phyloP scores from a whole-genome alignment of 208 protist species.

The Leishmania turanica region DNA sequence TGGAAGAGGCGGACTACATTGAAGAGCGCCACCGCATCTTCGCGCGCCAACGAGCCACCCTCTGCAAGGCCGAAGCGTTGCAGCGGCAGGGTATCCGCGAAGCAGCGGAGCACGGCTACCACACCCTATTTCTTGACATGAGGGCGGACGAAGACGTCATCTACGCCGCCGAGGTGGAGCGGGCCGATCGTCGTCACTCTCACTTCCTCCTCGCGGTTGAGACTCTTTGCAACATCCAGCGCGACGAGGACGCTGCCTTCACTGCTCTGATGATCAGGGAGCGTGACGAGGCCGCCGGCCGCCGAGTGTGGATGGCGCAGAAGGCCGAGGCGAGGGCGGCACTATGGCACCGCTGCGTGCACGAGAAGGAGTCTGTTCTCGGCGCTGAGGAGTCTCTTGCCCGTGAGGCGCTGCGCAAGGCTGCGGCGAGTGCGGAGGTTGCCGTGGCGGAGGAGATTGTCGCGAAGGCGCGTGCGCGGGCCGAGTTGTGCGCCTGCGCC shows the following conservation, averaged over 20 bases:
- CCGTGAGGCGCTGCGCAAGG: conserved; percentile 16
- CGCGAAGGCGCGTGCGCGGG: conserved; percentile 27
- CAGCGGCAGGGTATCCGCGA: conserved; percentile 26
- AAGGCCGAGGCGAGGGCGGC: conserved; percentile 32
- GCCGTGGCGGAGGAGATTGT: conserved; percentile 34
- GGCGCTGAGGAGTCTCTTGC: conserved; percentile 38
- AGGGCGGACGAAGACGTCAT: conserved; percentile 26
- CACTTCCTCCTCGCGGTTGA: conserved; percentile 36
- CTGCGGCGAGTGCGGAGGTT: conserved; percentile 29
- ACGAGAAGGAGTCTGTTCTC: conserved; percentile 9
- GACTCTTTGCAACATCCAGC: conserved; percentile 34
- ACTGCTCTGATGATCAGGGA: conserved; percentile 26
- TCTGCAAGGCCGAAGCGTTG: conserved; percentile 5
- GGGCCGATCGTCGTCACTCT: conserved; percentile 11
- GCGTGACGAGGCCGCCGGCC: conserved; percentile 33
- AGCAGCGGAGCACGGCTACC: conserved; percentile 35
- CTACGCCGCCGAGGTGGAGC: conserved; percentile 3
- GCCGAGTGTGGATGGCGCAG: conserved; percentile 41
- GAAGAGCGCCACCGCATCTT: conserved; percentile 27
- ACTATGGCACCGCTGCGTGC: conserved; percentile 17
- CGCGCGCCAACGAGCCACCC: conserved; percentile 15
- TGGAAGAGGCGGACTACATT: conserved; percentile 31
- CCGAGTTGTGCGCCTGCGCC: conserved; percentile 28
- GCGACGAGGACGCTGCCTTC: conserved; percentile 44
- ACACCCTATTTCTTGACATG: conserved; percentile 37